These are phyloP conservation scores for Clathrus columnatus DNA, from an alignment of 768 basidiomycete genomes.

Conservation along the genomic window DNA sequence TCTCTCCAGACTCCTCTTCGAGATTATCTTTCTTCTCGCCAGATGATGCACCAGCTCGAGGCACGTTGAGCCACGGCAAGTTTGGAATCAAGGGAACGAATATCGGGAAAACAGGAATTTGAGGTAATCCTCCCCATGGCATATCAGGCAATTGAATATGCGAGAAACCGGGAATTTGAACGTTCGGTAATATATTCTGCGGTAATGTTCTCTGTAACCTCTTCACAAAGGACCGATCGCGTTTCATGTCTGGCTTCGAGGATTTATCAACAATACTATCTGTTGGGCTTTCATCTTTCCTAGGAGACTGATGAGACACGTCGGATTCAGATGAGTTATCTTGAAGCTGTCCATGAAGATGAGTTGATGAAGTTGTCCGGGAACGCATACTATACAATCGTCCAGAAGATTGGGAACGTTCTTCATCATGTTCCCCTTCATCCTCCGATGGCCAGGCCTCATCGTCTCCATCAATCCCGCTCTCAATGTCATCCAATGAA, in stretches of 20 bases:
- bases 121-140: slow-evolving; percentile 41
- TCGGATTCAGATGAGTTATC: background rate
- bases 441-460: slow-evolving; percentile 64
- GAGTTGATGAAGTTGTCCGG: slow-evolving; percentile 1
- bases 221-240: slow-evolving; percentile 47
- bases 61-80: slow-evolving; percentile 32
- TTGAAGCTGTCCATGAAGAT: background rate
- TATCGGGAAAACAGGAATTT: slow-evolving; percentile 73
- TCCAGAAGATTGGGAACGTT: slow-evolving; percentile 22
- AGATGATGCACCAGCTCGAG: slow-evolving; percentile 34
- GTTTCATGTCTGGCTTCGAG: slow-evolving; percentile 26
- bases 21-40: slow-evolving; percentile 36
- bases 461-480: slow-evolving; percentile 32
- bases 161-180: slow-evolving; percentile 47
- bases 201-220: slow-evolving; percentile 70
- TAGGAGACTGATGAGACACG: background rate
- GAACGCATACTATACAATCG: slow-evolving; percentile 22
- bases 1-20: slow-evolving; percentile 23
- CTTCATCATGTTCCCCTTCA: slow-evolving; percentile 51
- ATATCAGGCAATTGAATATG: slow-evolving; percentile 43
- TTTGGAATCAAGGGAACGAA: slow-evolving; percentile 53
- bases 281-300: background rate
- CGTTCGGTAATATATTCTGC: slow-evolving; percentile 46
- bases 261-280: slow-evolving; percentile 9
- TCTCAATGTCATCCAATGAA: slow-evolving; percentile 19